A percentile compares a stretch with the other conserved stretches of the same genome.
phyloP scores from a whole-genome alignment of 345 rosid genomes.

The Erysimum cheiranthoides region DNA sequence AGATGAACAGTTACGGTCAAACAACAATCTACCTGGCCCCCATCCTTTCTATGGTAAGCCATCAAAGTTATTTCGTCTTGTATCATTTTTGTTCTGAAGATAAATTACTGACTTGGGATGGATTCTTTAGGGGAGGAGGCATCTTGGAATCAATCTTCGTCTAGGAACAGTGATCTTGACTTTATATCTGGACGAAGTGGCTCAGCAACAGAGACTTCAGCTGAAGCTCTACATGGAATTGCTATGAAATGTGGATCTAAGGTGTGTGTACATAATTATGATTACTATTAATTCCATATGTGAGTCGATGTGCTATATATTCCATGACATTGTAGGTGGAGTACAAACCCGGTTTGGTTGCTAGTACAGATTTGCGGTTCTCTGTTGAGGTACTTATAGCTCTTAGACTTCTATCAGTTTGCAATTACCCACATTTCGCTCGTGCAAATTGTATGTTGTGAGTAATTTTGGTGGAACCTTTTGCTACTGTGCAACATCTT shows the following conservation, averaged over 20 bases:
- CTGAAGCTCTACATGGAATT: constrained; percentile 69
- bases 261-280: constrained; percentile 51
- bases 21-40: constrained; percentile 59
- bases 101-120: constrained; percentile 35
- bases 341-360: constrained; percentile 68
- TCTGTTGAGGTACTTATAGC: constrained; percentile 69
- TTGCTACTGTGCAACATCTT: constrained; percentile 19
- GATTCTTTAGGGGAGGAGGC: constrained; percentile 65
- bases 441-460: constrained; percentile 9
- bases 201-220: constrained; percentile 64
- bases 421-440: background rate
- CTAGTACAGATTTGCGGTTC: constrained; percentile 75
- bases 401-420: constrained; percentile 32
- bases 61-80: constrained; percentile 29
- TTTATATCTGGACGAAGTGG: constrained; percentile 65
- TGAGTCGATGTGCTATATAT: constrained; percentile 23
- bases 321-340: constrained; percentile 69
- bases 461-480: constrained; percentile 12
- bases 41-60: constrained; percentile 70
- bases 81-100: constrained; percentile 25
- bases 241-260: constrained; percentile 86
- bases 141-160: constrained; percentile 60
- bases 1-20: constrained; percentile 59
- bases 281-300: constrained; percentile 3
- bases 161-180: constrained; percentile 70